Evolutionary conservation across 139 green algal genomes (phyloP).

Genomic region (Nannochloris sp.): DNA sequence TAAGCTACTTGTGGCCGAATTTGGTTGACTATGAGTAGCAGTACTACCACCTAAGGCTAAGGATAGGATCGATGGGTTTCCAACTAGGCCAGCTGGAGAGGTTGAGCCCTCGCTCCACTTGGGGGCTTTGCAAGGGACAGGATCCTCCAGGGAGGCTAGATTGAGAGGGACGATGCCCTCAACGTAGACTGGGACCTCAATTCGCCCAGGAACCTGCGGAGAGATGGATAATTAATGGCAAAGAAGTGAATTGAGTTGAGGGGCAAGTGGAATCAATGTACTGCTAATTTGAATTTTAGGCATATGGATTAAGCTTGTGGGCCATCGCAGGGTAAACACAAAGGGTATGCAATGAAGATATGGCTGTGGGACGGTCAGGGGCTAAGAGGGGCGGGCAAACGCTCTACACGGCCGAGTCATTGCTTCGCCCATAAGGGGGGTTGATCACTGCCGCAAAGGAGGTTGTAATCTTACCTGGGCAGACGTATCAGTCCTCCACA

Average conservation of each 20-base stretch:
- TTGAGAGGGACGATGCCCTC: neutral
- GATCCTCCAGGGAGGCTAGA: neutral
- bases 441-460: too few relatives aligned
- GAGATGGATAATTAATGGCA: neutral
- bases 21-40: neutral
- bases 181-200: conserved; percentile 5
- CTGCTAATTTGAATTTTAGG: neutral
- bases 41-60: neutral
- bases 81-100: neutral
- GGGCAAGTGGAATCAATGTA: neutral
- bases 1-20: neutral
- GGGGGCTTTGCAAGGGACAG: neutral
- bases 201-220: conserved; percentile 1
- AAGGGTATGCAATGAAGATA: too few relatives aligned
- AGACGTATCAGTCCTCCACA: too few relatives aligned
- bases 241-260: neutral
- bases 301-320: neutral
- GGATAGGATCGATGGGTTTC: neutral
- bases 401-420: too few relatives aligned
- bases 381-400: too few relatives aligned
- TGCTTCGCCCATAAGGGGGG: too few relatives aligned
- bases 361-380: too few relatives aligned
- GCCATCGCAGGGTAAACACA: neutral
- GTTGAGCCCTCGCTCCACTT: neutral
- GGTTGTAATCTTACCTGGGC: too few relatives aligned